Evolutionary conservation across 768 basidiomycete species (phyloP).

Genomic region (Tubosaeta brunneosetosa): DNA sequence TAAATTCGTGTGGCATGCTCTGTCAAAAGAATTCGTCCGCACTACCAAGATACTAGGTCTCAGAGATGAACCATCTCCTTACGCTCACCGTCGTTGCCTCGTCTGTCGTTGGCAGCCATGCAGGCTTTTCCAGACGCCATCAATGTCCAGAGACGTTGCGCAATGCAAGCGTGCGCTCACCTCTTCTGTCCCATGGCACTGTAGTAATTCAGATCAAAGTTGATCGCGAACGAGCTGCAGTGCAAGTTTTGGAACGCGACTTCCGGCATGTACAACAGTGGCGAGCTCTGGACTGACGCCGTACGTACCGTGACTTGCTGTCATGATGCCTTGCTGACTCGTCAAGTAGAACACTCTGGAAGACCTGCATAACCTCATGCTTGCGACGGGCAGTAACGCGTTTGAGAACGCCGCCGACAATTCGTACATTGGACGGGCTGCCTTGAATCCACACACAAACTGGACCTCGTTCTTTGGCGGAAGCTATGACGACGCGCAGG

Average conservation of each 20-base stretch:
- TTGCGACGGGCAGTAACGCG: constrained; percentile 40
- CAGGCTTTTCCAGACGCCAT: neutral
- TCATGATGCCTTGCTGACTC: neutral
- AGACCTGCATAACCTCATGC: constrained; percentile 56
- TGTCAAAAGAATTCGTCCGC: too few species aligned
- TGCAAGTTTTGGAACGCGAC: constrained; percentile 37
- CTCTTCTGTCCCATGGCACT: too few species aligned
- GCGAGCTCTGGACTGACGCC: constrained; percentile 54
- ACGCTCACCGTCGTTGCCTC: neutral
- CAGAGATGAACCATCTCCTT: constrained; percentile 1
- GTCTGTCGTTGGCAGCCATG: constrained; percentile 1
- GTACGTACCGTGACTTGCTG: constrained; percentile 27
- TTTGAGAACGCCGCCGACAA: constrained; percentile 37
- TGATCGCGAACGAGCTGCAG: constrained; percentile 25
- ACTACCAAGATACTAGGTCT: neutral
- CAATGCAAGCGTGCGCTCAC: constrained; percentile 9
- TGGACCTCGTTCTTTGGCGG: constrained; percentile 44
- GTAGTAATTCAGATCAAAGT: constrained; percentile 6
- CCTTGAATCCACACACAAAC: constrained; percentile 36
- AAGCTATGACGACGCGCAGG: constrained; percentile 51
- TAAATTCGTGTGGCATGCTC: too few species aligned
- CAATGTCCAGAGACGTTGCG: constrained; percentile 8
- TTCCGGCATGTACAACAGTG: constrained; percentile 43
- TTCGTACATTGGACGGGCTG: constrained; percentile 44
- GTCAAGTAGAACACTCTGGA: constrained; percentile 48